Evolutionary conservation across 2,329 filamentous ascomycete species (phyloP).

Genomic region (Arthroderma sp.): DNA sequence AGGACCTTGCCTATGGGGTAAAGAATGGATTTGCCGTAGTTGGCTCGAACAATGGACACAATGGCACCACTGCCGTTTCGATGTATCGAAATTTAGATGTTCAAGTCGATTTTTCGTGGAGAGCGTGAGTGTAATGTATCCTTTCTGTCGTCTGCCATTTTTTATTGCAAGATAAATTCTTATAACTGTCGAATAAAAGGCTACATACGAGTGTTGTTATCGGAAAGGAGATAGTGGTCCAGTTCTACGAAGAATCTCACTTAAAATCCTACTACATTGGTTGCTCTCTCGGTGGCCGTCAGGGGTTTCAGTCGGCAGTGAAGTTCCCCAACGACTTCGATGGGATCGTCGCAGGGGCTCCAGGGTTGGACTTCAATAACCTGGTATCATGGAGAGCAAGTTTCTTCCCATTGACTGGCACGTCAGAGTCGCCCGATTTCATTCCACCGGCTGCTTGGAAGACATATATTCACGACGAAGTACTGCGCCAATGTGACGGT

Average conservation of each 20-base stretch:
- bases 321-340: conserved; percentile 2
- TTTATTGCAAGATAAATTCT: background rate
- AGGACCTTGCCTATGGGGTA: conserved; percentile 28
- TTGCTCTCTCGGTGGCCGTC: background rate
- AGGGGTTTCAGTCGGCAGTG: background rate
- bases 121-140: background rate
- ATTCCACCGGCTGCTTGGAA: background rate
- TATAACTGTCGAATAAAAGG: background rate
- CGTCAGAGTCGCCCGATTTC: background rate
- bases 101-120: conserved; percentile 29
- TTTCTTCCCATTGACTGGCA: background rate
- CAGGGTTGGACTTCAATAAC: background rate
- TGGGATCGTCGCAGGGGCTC: background rate
- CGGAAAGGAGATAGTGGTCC: background rate
- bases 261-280: conserved; percentile 5
- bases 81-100: conserved; percentile 33
- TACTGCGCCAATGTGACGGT: background rate
- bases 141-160: background rate
- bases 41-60: conserved; percentile 36
- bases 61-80: conserved; percentile 28
- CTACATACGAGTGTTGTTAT: background rate
- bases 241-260: background rate
- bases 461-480: background rate
- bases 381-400: background rate
- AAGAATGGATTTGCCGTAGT: conserved; percentile 30